Conservation (phyloP, 2,329 filamentous ascomycete species). For the Fusarium odoratissimum region DNA sequence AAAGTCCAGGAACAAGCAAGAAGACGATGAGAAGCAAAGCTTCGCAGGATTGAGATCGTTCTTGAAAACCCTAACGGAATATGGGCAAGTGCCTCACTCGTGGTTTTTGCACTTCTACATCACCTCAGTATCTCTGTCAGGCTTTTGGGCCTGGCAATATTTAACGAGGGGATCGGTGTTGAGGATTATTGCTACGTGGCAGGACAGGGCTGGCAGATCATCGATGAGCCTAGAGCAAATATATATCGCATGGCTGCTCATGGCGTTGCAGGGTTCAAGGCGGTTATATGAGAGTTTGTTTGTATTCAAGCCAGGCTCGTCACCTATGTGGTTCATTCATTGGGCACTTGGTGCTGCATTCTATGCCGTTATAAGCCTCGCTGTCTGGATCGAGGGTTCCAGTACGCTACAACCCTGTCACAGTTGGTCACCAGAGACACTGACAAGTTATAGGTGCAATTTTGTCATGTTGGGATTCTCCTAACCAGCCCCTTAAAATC, state of each 20-base stretch:
- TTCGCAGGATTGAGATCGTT: constrained; percentile 39
- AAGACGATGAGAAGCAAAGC: constrained; percentile 2
- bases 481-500: constrained; percentile 23
- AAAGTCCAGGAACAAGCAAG: constrained; percentile 28
- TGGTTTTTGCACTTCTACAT: constrained; percentile 94
- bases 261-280: constrained; percentile 79
- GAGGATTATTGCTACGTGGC: constrained; percentile 56
- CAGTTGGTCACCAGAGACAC: not conserved
- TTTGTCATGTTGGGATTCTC: constrained; percentile 49
- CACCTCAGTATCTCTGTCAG: constrained; percentile 73
- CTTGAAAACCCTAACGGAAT: constrained; percentile 47
- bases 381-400: constrained; percentile 86
- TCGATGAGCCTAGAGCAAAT: constrained; percentile 71
- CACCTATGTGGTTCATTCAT: constrained; percentile 86
- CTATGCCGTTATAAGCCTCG: constrained; percentile 78
- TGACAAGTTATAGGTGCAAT: constrained; percentile 47
- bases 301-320: constrained; percentile 70
- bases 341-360: constrained; percentile 83
- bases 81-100: constrained; percentile 78
- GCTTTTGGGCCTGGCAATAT: constrained; percentile 80
- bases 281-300: constrained; percentile 80
- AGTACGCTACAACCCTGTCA: constrained; percentile 58
- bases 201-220: constrained; percentile 39
- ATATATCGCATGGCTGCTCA: constrained; percentile 74
- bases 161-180: constrained; percentile 65